Conservation (phyloP, 495 filamentous ascomycete species). For the Penicillium flavigenum region DNA sequence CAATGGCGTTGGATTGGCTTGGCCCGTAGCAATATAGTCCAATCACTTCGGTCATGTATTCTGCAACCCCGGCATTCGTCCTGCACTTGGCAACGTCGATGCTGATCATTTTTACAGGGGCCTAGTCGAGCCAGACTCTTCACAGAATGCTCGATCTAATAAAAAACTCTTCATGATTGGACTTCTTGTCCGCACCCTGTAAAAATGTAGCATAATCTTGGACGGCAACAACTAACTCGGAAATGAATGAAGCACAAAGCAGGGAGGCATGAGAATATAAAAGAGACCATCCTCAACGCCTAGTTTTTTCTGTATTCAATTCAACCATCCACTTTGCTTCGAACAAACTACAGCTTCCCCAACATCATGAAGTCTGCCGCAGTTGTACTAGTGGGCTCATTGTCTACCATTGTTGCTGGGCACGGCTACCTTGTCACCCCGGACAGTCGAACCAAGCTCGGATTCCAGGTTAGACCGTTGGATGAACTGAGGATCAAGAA, state of each 20-base stretch:
- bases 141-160: not conserved
- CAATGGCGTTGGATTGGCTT: not conserved
- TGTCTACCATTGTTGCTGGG: constrained; percentile 6
- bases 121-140: not conserved
- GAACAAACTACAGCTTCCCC: not conserved
- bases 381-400: not conserved
- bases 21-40: not conserved
- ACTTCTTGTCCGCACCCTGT: constrained; percentile 2
- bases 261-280: not conserved
- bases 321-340: not conserved
- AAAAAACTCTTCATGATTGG: not conserved
- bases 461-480: constrained; percentile 38
- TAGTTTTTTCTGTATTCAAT: not conserved
- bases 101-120: not conserved
- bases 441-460: constrained; percentile 47
- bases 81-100: not conserved
- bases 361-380: not conserved
- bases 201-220: not conserved
- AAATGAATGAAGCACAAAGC: not conserved
- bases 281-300: not conserved
- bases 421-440: constrained; percentile 52
- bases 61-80: not conserved
- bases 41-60: not conserved
- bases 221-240: too few species aligned
- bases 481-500: not conserved